Evolutionary conservation across 768 basidiomycete genomes (phyloP).

Genomic region (Xerocomellus intermedius): DNA sequence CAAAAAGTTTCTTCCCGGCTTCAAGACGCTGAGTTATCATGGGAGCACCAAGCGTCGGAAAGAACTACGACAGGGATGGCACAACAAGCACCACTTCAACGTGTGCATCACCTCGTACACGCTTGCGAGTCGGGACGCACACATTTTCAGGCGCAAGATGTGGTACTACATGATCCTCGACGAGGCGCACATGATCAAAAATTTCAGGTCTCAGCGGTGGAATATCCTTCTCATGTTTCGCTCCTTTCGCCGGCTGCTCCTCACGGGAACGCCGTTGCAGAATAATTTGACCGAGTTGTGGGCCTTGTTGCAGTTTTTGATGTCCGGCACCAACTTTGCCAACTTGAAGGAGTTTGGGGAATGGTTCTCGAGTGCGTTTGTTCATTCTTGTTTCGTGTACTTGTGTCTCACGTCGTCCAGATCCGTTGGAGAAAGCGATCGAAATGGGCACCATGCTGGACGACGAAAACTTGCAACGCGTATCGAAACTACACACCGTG

Average conservation of each 20-base stretch:
- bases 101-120: conserved; percentile 95
- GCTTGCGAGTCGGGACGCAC: conserved; percentile 85
- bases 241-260: conserved; percentile 78
- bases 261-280: conserved; percentile 96
- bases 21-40: conserved; percentile 85
- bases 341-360: conserved; percentile 91
- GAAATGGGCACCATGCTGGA: conserved; percentile 77
- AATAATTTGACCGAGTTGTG: conserved; percentile 96
- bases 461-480: conserved; percentile 80
- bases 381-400: background rate
- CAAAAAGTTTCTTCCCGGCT: conserved; percentile 91
- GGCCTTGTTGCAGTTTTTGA: conserved; percentile 92
- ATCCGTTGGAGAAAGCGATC: conserved; percentile 91
- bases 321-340: conserved; percentile 86
- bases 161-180: conserved; percentile 98
- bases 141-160: conserved; percentile 86
- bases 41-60: conserved; percentile 87
- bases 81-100: conserved; percentile 85
- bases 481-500: conserved; percentile 88
- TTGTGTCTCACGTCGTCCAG: conserved; percentile 38
- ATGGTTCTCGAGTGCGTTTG: conserved; percentile 88
- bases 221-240: conserved; percentile 87
- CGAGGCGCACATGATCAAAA: conserved; percentile 98
- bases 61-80: conserved; percentile 88
- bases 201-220: conserved; percentile 93